phyloP scores from a whole-genome alignment of 1,139 yeast species.

The Scheffersomyces stambukii region DNA sequence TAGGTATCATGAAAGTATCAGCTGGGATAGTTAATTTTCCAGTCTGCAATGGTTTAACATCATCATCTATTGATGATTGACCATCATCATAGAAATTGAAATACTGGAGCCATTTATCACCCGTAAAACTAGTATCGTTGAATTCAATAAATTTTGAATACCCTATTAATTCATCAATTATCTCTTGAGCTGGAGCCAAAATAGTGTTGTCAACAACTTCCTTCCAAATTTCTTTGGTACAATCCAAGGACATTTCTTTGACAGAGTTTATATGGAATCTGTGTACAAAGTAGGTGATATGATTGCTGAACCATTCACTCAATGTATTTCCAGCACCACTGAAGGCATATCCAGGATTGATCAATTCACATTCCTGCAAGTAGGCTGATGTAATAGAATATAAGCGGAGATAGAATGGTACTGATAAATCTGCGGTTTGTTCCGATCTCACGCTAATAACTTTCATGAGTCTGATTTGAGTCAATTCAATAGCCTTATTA shows the following conservation, averaged over 20 bases:
- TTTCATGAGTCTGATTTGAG: constrained; percentile 76
- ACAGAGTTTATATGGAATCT: constrained; percentile 54
- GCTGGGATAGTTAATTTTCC: constrained; percentile 36
- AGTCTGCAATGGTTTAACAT: constrained; percentile 4
- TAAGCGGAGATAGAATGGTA: constrained; percentile 56
- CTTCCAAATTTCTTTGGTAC: constrained; percentile 78
- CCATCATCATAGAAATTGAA: constrained; percentile 24
- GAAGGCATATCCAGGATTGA: constrained; percentile 68
- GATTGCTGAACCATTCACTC: constrained; percentile 64
- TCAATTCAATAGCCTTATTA: constrained; percentile 62
- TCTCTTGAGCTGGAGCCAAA: constrained; percentile 43
- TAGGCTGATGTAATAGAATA: constrained; percentile 68
- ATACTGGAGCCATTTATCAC: constrained; percentile 44
- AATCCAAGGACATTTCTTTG: constrained; percentile 37
- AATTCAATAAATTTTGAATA: constrained; percentile 44
- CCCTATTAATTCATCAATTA: constrained; percentile 52
- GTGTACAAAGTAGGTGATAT: constrained; percentile 56
- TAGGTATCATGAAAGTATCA: constrained; percentile 42
- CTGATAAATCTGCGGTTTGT: constrained; percentile 55
- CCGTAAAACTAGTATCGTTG: constrained; percentile 24
- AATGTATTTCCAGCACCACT: constrained; percentile 49
- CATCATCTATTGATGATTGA: constrained; percentile 9
- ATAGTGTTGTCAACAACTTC: constrained; percentile 39
- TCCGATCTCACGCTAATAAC: constrained; percentile 76
- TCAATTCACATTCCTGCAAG: constrained; percentile 77